A percentile compares a stretch with the other conserved stretches of the same genome.
phyloP scores from a whole-genome alignment of 371 early-diverging fungal genomes.

The Rhizomucor pusillus region DNA sequence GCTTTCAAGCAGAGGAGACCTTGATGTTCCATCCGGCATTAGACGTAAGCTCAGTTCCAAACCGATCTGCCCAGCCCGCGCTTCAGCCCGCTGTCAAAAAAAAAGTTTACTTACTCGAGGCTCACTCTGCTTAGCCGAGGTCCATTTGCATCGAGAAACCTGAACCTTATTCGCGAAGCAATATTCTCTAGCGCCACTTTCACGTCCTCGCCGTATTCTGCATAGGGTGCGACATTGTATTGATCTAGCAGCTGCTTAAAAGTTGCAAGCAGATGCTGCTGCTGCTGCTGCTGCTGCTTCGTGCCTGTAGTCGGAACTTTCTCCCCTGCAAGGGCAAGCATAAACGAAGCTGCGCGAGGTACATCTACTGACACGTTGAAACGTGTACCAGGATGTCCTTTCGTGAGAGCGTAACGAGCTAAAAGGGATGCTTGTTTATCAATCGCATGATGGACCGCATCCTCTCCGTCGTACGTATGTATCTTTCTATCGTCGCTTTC shows the following conservation, averaged over 20 bases:
- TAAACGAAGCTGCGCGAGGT: constrained; percentile 41
- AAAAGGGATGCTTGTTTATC: constrained; percentile 40
- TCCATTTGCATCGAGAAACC: constrained; percentile 77
- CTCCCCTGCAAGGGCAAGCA: constrained; percentile 26
- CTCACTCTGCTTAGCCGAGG: constrained; percentile 55
- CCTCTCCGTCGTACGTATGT: constrained; percentile 24
- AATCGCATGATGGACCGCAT: constrained; percentile 22
- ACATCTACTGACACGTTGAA: constrained; percentile 51
- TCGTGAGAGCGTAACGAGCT: constrained; percentile 27
- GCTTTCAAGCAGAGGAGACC: constrained; percentile 81
- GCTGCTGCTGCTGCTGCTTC: too few relatives aligned
- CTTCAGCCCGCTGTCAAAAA: too few relatives aligned
- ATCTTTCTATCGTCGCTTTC: constrained; percentile 14
- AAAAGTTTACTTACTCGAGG: constrained; percentile 38
- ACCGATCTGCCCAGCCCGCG: too few relatives aligned
- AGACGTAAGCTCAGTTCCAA: not conserved
- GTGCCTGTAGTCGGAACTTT: constrained; percentile 14
- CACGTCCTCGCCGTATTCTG: constrained; percentile 81
- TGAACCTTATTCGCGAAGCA: constrained; percentile 74
- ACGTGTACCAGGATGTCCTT: constrained; percentile 44
- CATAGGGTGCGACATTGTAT: constrained; percentile 81
- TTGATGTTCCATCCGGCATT: constrained; percentile 16
- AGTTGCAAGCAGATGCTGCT: constrained; percentile 27
- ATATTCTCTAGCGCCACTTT: constrained; percentile 72
- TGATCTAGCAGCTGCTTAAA: constrained; percentile 68